Evolutionary conservation across 1,284 basidiomycete species (phyloP).

Genomic region (Tausonia pullulans): DNA sequence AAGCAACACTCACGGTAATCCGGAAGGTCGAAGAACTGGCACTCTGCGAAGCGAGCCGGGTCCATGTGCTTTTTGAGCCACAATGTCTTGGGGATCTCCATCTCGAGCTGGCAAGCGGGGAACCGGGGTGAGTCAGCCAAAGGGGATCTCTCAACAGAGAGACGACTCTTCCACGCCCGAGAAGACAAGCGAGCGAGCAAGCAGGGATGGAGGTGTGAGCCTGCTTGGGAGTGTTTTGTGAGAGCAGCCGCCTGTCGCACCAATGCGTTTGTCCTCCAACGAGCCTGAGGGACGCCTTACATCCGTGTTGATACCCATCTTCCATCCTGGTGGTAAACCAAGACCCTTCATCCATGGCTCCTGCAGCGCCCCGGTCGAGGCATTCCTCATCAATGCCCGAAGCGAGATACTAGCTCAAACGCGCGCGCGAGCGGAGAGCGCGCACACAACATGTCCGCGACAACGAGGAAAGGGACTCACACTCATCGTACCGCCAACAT

Average conservation of each 20-base stretch:
- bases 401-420: too few relatives aligned
- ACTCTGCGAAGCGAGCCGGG: slow-evolving; percentile 57
- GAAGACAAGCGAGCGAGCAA: too few relatives aligned
- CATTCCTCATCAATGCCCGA: too few relatives aligned
- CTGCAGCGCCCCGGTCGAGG: not conserved
- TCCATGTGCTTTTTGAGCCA: slow-evolving; percentile 91
- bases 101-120: slow-evolving; percentile 56
- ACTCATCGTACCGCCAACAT: slow-evolving; percentile 94
- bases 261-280: too few relatives aligned
- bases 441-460: too few relatives aligned
- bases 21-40: slow-evolving; percentile 93
- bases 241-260: too few relatives aligned
- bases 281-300: not conserved
- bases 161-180: too few relatives aligned
- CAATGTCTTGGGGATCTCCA: slow-evolving; percentile 93
- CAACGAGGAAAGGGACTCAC: slow-evolving; percentile 42
- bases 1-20: slow-evolving; percentile 51
- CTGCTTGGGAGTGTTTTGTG: too few relatives aligned
- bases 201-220: too few relatives aligned
- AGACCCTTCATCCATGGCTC: slow-evolving; percentile 1
- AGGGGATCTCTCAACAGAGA: too few relatives aligned
- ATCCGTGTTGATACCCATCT: slow-evolving; percentile 11
- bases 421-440: too few relatives aligned
- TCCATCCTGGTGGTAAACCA: slow-evolving; percentile 12
- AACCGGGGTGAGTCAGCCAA: not conserved